Base-by-base conservation (phyloP, 306 rosid species). In the Cucurbita maxima region DNA sequence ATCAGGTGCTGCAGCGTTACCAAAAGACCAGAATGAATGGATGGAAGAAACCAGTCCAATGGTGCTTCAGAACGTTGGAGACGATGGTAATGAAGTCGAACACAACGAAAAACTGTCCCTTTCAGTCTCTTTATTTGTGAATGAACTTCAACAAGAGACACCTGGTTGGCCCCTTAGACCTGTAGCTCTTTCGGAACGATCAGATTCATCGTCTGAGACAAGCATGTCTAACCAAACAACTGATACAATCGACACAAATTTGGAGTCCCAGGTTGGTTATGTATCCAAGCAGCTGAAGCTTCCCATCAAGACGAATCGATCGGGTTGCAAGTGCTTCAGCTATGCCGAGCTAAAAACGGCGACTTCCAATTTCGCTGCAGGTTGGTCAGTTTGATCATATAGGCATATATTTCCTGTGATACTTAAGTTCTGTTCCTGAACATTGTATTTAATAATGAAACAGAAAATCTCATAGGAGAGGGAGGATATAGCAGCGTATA, bases 401-500 rank as follows among this genome's bases (percentile, higher is more conserved):
- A n/a, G n/a, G n/a, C n/a, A n/a, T n/a, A n/a, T n/a, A n/a, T n/a
- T n/a, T n/a, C n/a, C n/a, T n/a, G n/a, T n/a, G n/a, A n/a, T n/a
- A n/a, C n/a, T n/a, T n/a, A n/a, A 64, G 13, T 20, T 40, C 53
- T 20, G 13, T 64, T 41, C 10, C 71, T 64, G 53, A 64, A 6
- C 53, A 41, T 64, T 43, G 7, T 64, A 64, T 64, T 63, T 19
- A 5, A 43, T 64, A 18, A 41, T 41, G 10, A 19, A 64, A 79
- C 89, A 94, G 98, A 82, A 77, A 94, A 89, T 72, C 61, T 94
- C 82, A 88, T 90, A 66, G 97, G 98, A 12, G 89, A 86, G 83
- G 98, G 98, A 47, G 97, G 97, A 34, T 86, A 87, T 80, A 94
- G 89, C 73, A 77, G 86, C 18, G 98, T 90, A 54, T 90, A 80